Evolutionary conservation across 2,329 filamentous ascomycete genomes (phyloP).

Genomic region (Penicillium occitanis): DNA sequence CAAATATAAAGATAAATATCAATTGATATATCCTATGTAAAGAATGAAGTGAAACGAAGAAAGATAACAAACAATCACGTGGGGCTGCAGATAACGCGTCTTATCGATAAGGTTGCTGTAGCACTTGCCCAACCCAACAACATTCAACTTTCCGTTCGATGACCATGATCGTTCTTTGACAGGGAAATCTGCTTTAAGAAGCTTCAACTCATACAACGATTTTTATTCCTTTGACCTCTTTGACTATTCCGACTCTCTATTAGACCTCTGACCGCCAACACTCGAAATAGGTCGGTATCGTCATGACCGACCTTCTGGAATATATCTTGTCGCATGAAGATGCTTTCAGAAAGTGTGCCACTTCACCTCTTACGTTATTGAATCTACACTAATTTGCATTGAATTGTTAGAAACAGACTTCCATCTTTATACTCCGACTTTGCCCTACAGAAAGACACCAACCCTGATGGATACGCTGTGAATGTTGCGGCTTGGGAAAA

Average conservation of each 20-base stretch:
- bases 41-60: not conserved
- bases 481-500: slow-evolving; percentile 78
- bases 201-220: not conserved
- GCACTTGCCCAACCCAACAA: slow-evolving; percentile 7
- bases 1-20: too few relatives aligned
- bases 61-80: slow-evolving; percentile 24
- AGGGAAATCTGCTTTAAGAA: not conserved
- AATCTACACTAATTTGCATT: not conserved
- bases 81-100: slow-evolving; percentile 14
- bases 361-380: not conserved
- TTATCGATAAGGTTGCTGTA: slow-evolving; percentile 32
- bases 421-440: slow-evolving; percentile 90
- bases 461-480: slow-evolving; percentile 80
- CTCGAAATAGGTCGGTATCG: not conserved
- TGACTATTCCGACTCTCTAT: not conserved
- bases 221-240: not conserved
- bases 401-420: slow-evolving; percentile 60
- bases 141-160: not conserved
- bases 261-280: not conserved
- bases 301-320: slow-evolving; percentile 62
- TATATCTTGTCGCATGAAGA: slow-evolving; percentile 63
- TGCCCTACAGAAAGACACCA: slow-evolving; percentile 67
- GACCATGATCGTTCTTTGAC: not conserved
- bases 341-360: slow-evolving; percentile 58
- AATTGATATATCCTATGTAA: too few relatives aligned